Evolutionary conservation across 768 basidiomycete genomes (phyloP).

Genomic region (Trametes meyenii): DNA sequence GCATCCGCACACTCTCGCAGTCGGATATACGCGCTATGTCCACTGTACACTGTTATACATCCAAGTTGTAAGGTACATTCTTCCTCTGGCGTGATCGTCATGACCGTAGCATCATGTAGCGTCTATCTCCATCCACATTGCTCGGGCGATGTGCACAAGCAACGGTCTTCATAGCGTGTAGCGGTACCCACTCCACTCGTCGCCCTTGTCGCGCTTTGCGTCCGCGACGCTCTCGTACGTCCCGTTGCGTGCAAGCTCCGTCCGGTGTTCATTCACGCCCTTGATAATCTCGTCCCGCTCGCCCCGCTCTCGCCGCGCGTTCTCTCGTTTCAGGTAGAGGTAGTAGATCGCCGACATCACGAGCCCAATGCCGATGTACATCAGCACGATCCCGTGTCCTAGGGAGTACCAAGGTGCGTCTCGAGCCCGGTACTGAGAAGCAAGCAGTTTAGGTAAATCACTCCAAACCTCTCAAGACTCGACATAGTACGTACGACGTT

Average conservation of each 20-base stretch:
- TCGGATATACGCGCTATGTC: conserved; percentile 14
- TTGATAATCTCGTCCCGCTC: conserved; percentile 71
- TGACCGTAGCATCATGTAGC: too few relatives aligned
- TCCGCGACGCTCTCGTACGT: conserved; percentile 60
- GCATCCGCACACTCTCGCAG: not conserved
- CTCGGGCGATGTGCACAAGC: too few relatives aligned
- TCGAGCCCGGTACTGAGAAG: conserved; percentile 56
- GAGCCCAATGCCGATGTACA: conserved; percentile 71
- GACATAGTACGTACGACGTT: conserved; percentile 60
- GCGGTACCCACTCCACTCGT: conserved; percentile 75
- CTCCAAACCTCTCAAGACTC: not conserved
- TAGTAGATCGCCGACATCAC: conserved; percentile 47
- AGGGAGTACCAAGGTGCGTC: conserved; percentile 73
- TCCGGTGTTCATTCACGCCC: conserved; percentile 41
- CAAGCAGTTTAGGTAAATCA: not conserved
- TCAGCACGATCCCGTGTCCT: conserved; percentile 64
- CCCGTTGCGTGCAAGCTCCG: conserved; percentile 53
- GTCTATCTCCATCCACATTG: too few relatives aligned
- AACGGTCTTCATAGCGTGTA: conserved; percentile 50
- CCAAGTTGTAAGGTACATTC: not conserved
- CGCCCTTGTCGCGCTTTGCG: conserved; percentile 71
- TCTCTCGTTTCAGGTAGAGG: conserved; percentile 56
- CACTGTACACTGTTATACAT: conserved; percentile 12
- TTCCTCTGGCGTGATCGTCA: not conserved
- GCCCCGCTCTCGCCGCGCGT: conserved; percentile 65